Base-by-base conservation (phyloP, 2,329 filamentous ascomycete species). In the Fusarium domesticum region DNA sequence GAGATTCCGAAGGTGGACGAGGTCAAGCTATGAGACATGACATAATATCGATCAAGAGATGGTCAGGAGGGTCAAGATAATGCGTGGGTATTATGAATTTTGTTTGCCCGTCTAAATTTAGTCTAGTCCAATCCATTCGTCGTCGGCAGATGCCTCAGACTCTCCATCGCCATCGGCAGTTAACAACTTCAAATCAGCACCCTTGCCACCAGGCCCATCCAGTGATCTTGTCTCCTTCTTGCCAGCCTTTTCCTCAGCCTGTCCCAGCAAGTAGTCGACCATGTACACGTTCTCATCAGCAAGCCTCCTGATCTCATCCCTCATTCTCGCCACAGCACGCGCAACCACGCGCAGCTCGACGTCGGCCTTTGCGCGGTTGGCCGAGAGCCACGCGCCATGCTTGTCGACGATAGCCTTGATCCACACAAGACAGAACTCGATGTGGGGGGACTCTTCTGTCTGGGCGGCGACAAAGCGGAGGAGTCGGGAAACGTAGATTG, bases 381-480 rank as follows among this genome's bases (percentile, higher is more conserved):
- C 86, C 46, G 89, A 87, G 58, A 98, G 77, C 75, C 86, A 92
- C 17, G 85, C 77, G 25, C 93, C 93, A 64, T 97, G 92, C 57
- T 83, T 83, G 58, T 87, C 85, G 46, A 97, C 74, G 25, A 86
- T 70, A 1, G 88, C 83, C 66, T 93, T 88, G 60, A 96, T 87
- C 93, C 93, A 98, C 7, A 92, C 72, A 35, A 98, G 72, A 60
- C 93, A 95, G 69, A 97, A 95, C 69, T 98, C 93, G 5, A 98
- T 78, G 72, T 96, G 92, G 2, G 91, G 92, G 2, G 86, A 91
- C 62, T 92, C 84, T 59, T 97, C 92, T 1, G 89, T 87, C 60
- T 95, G 88, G 8, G 85, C 78, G 3, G 90, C 90, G 6, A 97
- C 86, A 54, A 96, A 95, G 35, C 89, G 85, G 38, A 98, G 75